A percentile compares a stretch with the other conserved stretches of the same genome.
phyloP scores from a whole-genome alignment of 306 rosid genomes.

The Parietaria judaica region DNA sequence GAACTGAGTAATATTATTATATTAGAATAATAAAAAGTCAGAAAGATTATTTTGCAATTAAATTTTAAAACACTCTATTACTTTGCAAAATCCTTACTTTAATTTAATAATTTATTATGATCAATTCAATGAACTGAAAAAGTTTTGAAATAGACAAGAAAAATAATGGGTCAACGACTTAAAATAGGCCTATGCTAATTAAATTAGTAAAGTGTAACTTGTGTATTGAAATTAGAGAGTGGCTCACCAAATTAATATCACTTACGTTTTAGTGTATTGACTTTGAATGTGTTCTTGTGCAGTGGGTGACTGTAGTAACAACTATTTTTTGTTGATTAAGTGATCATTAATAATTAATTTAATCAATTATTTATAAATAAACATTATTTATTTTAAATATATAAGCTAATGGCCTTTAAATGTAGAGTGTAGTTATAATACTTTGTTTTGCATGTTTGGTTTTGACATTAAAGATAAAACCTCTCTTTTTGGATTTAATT shows the following conservation, averaged over 20 bases:
- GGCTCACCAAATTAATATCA: constrained; percentile 46
- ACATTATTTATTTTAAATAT: not conserved
- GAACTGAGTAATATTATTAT: not conserved
- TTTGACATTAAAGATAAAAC: not conserved
- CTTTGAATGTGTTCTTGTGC: constrained; percentile 1
- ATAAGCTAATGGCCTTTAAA: too few relatives aligned
- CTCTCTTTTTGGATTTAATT: not conserved
- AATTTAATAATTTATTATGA: not conserved
- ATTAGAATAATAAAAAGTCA: constrained; percentile 12
- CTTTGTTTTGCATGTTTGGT: not conserved
- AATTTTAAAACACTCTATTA: too few relatives aligned
- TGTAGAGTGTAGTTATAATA: too few relatives aligned
- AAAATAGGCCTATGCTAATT: constrained; percentile 17
- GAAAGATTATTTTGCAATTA: not conserved
- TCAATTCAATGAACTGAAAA: not conserved
- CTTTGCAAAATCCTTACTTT: not conserved
- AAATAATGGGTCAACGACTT: constrained; percentile 17
- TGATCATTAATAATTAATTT: not conserved
- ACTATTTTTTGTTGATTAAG: not conserved
- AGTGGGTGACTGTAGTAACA: constrained; percentile 22
- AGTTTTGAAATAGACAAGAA: not conserved
- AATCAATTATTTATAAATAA: too few relatives aligned
- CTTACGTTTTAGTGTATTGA: too few relatives aligned
- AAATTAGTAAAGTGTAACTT: constrained; percentile 11
- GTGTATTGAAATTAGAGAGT: constrained; percentile 17